phyloP scores from a whole-genome alignment of 352 stramenopile species.

The Pythium sukuiense region DNA sequence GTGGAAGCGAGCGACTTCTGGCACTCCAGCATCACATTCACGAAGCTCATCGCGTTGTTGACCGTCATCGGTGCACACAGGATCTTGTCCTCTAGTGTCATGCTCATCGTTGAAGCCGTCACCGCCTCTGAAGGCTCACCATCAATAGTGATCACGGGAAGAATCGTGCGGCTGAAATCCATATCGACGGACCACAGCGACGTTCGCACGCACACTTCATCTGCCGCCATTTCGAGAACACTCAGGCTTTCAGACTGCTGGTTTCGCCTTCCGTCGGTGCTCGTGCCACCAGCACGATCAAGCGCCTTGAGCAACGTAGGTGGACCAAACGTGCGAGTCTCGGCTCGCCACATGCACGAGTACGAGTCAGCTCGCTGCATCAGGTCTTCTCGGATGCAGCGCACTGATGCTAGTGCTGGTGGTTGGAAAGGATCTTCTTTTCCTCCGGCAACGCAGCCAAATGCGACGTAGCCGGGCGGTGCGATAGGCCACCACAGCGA shows the following conservation, averaged over 20 bases:
- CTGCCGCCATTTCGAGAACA: conserved; percentile 25
- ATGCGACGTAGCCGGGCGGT: conserved; percentile 67
- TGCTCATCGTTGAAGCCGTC: conserved; percentile 48
- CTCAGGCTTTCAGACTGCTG: conserved; percentile 29
- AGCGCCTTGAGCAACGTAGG: conserved; percentile 29
- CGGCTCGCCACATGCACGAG: conserved; percentile 61
- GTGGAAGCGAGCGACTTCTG: conserved; percentile 26
- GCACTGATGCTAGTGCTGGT: conserved; percentile 44
- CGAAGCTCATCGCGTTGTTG: conserved; percentile 59
- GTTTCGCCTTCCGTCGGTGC: conserved; percentile 14
- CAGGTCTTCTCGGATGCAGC: conserved; percentile 80
- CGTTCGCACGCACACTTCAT: conserved; percentile 62
- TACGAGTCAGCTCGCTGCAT: conserved; percentile 63
- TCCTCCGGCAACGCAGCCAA: conserved; percentile 76
- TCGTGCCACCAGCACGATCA: conserved; percentile 17
- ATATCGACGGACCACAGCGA: conserved; percentile 69
- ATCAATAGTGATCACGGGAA: conserved; percentile 72
- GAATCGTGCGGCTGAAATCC: conserved; percentile 53
- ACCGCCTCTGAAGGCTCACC: conserved; percentile 12
- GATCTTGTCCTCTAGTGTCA: conserved; percentile 78
- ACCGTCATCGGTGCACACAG: conserved; percentile 66
- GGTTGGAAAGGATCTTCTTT: conserved; percentile 82
- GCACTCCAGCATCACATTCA: conserved; percentile 59
- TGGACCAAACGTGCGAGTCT: conserved; percentile 35
- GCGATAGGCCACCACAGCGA: conserved; percentile 85